A percentile compares a stretch with the other conserved stretches of the same genome.
These are phyloP conservation scores for Harringtonia aguacate DNA, from an alignment of 2,329 filamentous ascomycete genomes.

Conservation along the genomic window DNA sequence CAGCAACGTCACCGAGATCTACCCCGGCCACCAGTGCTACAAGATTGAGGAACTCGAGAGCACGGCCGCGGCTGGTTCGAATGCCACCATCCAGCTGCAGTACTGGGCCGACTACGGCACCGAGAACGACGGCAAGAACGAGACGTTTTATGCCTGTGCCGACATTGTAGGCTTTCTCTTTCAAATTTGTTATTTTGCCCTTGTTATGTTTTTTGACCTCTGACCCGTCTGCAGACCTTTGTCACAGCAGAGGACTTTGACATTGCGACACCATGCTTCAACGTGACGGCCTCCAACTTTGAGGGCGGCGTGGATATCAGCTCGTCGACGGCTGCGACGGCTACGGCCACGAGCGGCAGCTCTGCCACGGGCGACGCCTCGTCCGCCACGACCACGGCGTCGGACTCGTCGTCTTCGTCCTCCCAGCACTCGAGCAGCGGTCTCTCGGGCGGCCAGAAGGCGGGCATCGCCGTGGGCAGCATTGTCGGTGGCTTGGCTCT, in stretches of 20 bases:
- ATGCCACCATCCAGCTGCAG: constrained; percentile 25
- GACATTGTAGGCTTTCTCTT: constrained; percentile 17
- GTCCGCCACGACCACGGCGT: neutral
- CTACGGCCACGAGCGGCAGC: neutral
- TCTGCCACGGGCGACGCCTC: neutral
- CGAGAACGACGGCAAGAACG: constrained; percentile 16
- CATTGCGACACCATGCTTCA: constrained; percentile 24
- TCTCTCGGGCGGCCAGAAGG: constrained; percentile 22
- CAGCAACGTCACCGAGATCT: constrained; percentile 18
- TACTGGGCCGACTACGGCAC: constrained; percentile 20
- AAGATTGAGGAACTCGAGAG: constrained; percentile 17
- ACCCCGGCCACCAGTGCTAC: constrained; percentile 27
- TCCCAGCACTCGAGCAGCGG: constrained; percentile 9
- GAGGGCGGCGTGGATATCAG: neutral
- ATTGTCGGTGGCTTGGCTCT: constrained; percentile 15
- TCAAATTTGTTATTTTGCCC: neutral
- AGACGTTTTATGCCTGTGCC: constrained; percentile 27
- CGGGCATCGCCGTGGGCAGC: constrained; percentile 25
- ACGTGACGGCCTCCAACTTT: constrained; percentile 19
- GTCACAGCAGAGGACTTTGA: constrained; percentile 15
- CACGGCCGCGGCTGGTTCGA: constrained; percentile 17
- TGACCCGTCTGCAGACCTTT: constrained; percentile 4
- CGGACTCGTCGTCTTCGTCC: neutral
- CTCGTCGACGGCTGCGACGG: neutral
- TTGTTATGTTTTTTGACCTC: neutral